Evolutionary conservation across 1,284 basidiomycete species (phyloP), one percentile per base, ranked within the genome.

Genomic region (Trichosporon faecale): DNA sequence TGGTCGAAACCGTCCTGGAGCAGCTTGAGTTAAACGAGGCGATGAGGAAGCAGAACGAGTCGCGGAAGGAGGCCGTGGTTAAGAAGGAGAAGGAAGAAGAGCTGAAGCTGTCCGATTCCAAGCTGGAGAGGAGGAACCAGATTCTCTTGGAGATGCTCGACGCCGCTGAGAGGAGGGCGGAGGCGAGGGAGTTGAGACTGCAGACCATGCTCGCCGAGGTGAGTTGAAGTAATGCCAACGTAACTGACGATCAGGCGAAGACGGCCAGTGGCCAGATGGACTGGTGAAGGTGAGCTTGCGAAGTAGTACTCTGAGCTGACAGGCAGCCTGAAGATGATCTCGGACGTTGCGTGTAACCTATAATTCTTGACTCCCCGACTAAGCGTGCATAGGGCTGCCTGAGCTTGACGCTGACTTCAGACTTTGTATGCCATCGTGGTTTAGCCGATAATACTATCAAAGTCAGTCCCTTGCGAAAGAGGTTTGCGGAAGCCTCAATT

Each of bases 191-290:
- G 44, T 33, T 63, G 31, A 70, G 72, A 12, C 72, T 73, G 5
- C 70, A 71, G 49, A 66, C 23, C 6, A 64, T 73, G 60, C 64
- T 73, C 2, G 66, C 70, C 3, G 72, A 73, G 66, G 72, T 80
- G 40, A 27, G 67, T 64, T 16, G 2, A 3, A 8, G 16, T 61
- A 27, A 6, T 8, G 9, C 16, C 2, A 3, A 27, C 40, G 0
- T 5, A 27, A 63, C 65, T 72, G 55, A 70, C 33, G 2, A 21
- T 0, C 66, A 73, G 72, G 72, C 72, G 8, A 73, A 71, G 60
- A 33, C 72, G 21, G 68, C 46, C 8, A 71, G 69, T 14, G 71
- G 71, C 8, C 71, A 72, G 64, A 72, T 72, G 71, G 71, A 67
- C 57, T 72, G 71, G 71, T 72, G 52, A 61, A n/a, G 7, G 18